Evolutionary conservation across 139 green algal species (phyloP), one percentile per base, ranked within the genome.

Genomic region (Pleodorina starrii): DNA sequence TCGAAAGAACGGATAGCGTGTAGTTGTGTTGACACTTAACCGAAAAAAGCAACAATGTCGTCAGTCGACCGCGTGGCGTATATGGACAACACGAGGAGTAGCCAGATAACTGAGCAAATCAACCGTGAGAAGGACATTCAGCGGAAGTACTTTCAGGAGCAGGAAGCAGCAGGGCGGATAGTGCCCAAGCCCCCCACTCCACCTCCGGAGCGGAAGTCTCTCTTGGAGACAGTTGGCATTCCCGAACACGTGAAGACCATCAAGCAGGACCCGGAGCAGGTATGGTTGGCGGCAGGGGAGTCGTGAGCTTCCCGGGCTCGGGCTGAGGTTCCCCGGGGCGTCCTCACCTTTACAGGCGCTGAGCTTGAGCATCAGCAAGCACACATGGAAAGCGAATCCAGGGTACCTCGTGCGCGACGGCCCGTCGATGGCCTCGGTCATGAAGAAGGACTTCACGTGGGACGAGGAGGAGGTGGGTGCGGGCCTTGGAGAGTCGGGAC

Each of bases 391-490:
- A 10, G 86, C 81, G 23, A 93, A 93, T 50, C 92, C 93, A 35
- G 92, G 90, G 17, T 95, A 95, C 50, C 54, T 94, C 2, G 79
- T 94, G 35, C 86, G 93, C 19, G 90, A 95, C 69, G 93, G 93
- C 21, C 46, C 90, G 3, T 32, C 85, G 27, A 91, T 90, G 54
- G 86, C 90, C 5, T 91, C 79, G 38, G 86, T 75, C 5, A 91
- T 89, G 59, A 91, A 95, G 40, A 68, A 93, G 81, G 92, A 95
- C 84, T 95, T 89, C 76, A 77, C 81, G 0, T 95, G 91, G 81
- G 93, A 95, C 79, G 43, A 91, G 43, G 89, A 94, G 21, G 93
- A 93, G 91, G 91, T 93, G 51, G 63, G 90, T 63, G 29, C n/a
- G n/a, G n/a, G n/a, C n/a, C n/a, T n/a, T n/a, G n/a, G n/a, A n/a